These are phyloP conservation scores for Podila minutissima DNA, from an alignment of 192 early-diverging fungal species.

Conservation along the genomic window DNA sequence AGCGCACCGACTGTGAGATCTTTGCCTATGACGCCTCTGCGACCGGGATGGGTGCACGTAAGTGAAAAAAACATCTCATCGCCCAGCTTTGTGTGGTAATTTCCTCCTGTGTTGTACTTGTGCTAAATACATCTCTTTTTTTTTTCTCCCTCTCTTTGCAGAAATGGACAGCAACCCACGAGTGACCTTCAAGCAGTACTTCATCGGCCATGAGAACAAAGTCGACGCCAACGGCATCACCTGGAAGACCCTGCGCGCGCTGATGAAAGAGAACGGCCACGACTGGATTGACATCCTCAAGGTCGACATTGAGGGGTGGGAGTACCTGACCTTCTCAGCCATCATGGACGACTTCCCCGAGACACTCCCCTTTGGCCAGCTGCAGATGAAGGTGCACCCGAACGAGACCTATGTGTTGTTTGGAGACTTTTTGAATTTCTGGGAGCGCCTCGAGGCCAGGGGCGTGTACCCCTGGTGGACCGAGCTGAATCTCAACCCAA, in stretches of 20 bases:
- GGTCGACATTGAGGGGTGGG: slow-evolving; percentile 40
- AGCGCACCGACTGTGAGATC: slow-evolving; percentile 40
- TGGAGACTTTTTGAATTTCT: slow-evolving; percentile 19
- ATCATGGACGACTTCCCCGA: slow-evolving; percentile 47
- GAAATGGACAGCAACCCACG: slow-evolving; percentile 4
- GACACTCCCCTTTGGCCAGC: slow-evolving; percentile 28
- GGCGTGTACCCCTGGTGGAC: slow-evolving; percentile 32
- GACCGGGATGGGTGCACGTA: slow-evolving; percentile 12
- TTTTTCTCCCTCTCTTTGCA: no score
- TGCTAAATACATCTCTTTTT: not conserved
- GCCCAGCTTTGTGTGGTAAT: not conserved
- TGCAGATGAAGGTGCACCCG: slow-evolving; percentile 39
- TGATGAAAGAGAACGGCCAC: slow-evolving; percentile 45
- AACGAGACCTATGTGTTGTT: not conserved
- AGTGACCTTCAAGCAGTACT: slow-evolving; percentile 29
- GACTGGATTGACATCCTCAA: slow-evolving; percentile 51
- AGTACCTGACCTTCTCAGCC: slow-evolving; percentile 20
- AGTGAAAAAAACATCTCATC: not conserved
- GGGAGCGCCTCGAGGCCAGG: slow-evolving; percentile 31
- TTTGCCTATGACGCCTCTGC: slow-evolving; percentile 46
- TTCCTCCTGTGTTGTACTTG: not conserved
- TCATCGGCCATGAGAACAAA: slow-evolving; percentile 18
- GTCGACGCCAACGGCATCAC: slow-evolving; percentile 3
- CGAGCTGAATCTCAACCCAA: slow-evolving; percentile 30
- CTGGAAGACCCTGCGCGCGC: slow-evolving; percentile 23